A percentile compares a stretch with the other conserved stretches of the same genome.
Conservation (phyloP, 306 rosid species). For the Betula pendula region DNA sequence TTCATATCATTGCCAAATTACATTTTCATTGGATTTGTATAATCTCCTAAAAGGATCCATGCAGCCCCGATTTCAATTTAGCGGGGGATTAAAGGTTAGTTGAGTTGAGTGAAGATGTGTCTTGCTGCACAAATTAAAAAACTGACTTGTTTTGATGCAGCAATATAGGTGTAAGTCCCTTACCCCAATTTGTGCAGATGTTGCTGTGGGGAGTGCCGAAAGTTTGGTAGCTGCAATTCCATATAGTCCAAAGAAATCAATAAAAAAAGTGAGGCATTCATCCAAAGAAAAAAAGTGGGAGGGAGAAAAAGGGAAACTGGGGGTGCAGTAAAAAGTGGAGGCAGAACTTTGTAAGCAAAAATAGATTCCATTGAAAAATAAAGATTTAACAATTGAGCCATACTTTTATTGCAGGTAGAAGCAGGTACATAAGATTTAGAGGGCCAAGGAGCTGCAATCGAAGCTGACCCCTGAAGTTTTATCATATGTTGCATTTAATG, state of each 20-base stretch:
- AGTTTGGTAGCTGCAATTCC: constrained; percentile 45
- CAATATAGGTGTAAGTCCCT: constrained; percentile 11
- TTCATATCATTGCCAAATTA: no score
- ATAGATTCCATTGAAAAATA: background rate
- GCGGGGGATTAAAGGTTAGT: background rate
- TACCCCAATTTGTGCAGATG: constrained; percentile 60
- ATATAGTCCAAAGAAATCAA: constrained; percentile 9
- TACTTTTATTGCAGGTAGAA: constrained; percentile 64
- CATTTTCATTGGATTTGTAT: no score
- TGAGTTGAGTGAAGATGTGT: background rate
- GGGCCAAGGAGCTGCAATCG: constrained; percentile 73
- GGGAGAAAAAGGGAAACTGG: background rate
- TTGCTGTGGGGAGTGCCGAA: constrained; percentile 56
- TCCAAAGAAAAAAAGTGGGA: no score
- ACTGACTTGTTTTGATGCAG: background rate
- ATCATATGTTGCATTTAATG: constrained; percentile 56
- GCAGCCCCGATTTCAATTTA: background rate
- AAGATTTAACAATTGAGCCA: constrained; percentile 20
- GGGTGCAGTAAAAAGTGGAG: background rate
- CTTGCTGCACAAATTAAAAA: background rate
- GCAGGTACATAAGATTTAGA: constrained; percentile 34
- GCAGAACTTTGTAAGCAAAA: background rate
- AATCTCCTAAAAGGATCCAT: no score
- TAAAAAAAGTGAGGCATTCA: no score
- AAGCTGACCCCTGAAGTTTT: constrained; percentile 57